Percentiles rank a stretch among this genome's conserved stretches.
These are phyloP conservation scores for Boletus nobilissimus DNA, from an alignment of 1,284 basidiomycete species.

Conservation along the genomic window DNA sequence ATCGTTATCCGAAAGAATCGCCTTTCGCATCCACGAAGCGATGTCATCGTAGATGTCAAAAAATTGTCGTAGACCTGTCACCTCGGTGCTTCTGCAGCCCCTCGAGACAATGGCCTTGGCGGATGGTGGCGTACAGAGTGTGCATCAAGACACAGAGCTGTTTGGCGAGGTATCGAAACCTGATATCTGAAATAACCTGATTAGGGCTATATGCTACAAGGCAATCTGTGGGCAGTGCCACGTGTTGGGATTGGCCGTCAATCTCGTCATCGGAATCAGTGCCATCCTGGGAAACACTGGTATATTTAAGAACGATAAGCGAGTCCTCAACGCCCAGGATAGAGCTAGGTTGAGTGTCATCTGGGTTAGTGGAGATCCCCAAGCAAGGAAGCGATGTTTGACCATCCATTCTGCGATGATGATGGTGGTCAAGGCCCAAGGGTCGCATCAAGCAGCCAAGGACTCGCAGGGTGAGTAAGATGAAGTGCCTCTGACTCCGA, in stretches of 20 bases:
- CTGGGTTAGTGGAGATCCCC: slow-evolving; percentile 53
- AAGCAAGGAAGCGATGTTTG: slow-evolving; percentile 52
- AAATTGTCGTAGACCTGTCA: slow-evolving; percentile 63
- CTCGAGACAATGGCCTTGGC: slow-evolving; percentile 69
- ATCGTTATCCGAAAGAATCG: slow-evolving; percentile 64
- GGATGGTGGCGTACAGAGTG: slow-evolving; percentile 65
- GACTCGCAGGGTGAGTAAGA: slow-evolving; percentile 5
- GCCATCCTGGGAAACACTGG: background rate
- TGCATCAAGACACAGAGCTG: slow-evolving; percentile 71
- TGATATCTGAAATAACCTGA: slow-evolving; percentile 5
- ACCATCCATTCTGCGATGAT: slow-evolving; percentile 54
- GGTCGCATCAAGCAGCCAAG: slow-evolving; percentile 16
- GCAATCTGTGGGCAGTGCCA: slow-evolving; percentile 25
- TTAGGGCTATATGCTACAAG: background rate
- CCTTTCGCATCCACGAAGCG: slow-evolving; percentile 71
- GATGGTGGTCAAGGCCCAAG: slow-evolving; percentile 40
- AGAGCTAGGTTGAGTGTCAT: slow-evolving; percentile 46
- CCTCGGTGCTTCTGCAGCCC: slow-evolving; percentile 50
- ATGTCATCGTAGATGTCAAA: slow-evolving; percentile 70
- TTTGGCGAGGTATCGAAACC: slow-evolving; percentile 64
- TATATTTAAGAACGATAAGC: slow-evolving; percentile 34
- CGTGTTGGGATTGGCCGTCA: slow-evolving; percentile 33
- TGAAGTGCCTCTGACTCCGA: background rate
- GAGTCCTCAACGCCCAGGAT: slow-evolving; percentile 47
- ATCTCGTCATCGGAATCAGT: background rate